A percentile compares a stretch with the other conserved stretches of the same genome.
phyloP scores from a whole-genome alignment of 139 green algal species.

The Penium margaritaceum region DNA sequence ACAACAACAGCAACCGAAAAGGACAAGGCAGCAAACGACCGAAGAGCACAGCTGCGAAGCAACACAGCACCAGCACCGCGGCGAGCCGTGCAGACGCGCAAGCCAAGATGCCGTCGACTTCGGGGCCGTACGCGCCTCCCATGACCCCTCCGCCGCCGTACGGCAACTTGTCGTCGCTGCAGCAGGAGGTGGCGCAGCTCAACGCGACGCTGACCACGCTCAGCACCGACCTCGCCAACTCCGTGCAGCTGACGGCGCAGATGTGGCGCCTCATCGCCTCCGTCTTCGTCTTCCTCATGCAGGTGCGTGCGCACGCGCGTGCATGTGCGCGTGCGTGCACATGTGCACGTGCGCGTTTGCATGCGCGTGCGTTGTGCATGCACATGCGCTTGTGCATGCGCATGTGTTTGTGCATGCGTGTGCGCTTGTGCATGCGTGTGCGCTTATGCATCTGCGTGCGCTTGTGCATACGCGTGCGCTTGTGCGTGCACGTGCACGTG shows the following conservation, averaged over 20 bases:
- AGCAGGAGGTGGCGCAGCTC: not conserved
- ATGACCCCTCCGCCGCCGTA: too few relatives aligned
- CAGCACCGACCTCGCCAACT: not conserved
- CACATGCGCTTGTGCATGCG: not conserved
- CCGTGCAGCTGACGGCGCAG: not conserved
- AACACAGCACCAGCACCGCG: too few relatives aligned
- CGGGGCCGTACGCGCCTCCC: too few relatives aligned
- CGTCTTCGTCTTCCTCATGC: constrained; percentile 7
- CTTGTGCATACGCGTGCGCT: not conserved
- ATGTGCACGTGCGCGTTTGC: too few relatives aligned
- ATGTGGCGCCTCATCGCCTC: constrained; percentile 4
- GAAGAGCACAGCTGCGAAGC: too few relatives aligned
- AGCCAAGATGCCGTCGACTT: too few relatives aligned
- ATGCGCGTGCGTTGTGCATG: not conserved
- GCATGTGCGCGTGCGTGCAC: too few relatives aligned
- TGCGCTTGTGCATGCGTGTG: not conserved
- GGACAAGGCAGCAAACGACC: too few relatives aligned
- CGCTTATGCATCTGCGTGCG: not conserved
- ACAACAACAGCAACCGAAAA: too few relatives aligned
- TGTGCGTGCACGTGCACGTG: too few relatives aligned
- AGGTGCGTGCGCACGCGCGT: not conserved
- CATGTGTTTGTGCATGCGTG: not conserved
- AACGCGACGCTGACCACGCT: not conserved
- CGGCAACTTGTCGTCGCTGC: too few relatives aligned
- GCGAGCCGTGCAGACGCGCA: too few relatives aligned